Base-by-base conservation (phyloP, 345 rosid species). In the Hibiscus syriacus region DNA sequence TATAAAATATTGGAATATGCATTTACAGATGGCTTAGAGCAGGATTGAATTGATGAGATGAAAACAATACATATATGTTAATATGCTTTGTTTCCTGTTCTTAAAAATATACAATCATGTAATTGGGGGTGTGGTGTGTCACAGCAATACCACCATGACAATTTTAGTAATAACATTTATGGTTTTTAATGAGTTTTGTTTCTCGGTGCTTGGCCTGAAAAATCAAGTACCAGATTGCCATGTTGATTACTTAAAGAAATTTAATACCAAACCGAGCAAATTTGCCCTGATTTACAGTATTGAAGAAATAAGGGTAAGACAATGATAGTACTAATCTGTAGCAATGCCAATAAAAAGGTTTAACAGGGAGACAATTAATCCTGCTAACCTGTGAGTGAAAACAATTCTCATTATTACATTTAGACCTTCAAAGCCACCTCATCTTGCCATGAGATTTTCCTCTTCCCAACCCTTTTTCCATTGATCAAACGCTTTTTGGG, bases 391-490 rank as follows among this genome's bases (percentile, higher is more conserved):
- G 7, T 23, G 9, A 5, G 14, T 3, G 25, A 27, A 49, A 54
- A 55, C 36, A 16, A 53, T 36, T 12, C 14, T 39, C 62, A n/a
- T 58, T 54, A 45, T 63, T 71, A 69, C 13, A 57, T 46, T 7
- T 36, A 36, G 38, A 9, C 48, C 55, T 61, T 52, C 62, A 68
- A 32, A 66, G 53, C 71, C 61, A 68, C 68, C 39, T 56, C 80
- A 76, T 80, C 84, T 65, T 68, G 74, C 82, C 82, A 74, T 57
- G 78, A 70, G 66, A 77, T 74, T 71, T 72, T 79, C 79, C 75
- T 79, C 74, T 68, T 73, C 55, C 55, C 76, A 19, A 64, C 43
- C 62, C 55, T 77, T 45, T 73, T 73, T 4, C 70, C 60, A 54
- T 23, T 66, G 39, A 59, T 66, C 67, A 63, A 19, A n/a, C 55